Conservation (phyloP, 305 asterid species). For the Fraxinus sp. region DNA sequence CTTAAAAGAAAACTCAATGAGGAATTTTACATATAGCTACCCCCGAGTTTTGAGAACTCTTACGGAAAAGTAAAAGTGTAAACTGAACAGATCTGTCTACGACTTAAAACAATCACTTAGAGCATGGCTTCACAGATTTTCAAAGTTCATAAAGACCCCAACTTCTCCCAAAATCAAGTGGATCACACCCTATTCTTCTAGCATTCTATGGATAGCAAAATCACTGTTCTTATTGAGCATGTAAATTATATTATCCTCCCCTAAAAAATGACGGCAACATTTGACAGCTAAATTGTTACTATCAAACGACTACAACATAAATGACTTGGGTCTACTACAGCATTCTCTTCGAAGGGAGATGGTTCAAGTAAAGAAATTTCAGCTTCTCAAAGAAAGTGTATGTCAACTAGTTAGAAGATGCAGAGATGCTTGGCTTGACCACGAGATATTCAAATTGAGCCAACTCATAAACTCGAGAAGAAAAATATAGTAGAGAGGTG, state of each 20-base stretch:
- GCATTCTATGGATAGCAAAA: background rate
- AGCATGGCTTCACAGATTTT: background rate
- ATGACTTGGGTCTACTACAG: background rate
- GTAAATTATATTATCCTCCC: background rate
- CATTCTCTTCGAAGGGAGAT: background rate
- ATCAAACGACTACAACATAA: background rate
- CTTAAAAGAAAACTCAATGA: background rate
- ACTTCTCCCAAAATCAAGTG: background rate
- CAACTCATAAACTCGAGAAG: background rate
- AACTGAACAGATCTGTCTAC: background rate
- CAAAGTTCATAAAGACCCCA: background rate
- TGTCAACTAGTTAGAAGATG: background rate
- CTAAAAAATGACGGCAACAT: background rate
- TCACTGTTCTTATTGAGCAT: background rate
- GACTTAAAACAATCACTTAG: background rate
- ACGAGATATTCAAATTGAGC: background rate
- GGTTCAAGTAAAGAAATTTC: background rate
- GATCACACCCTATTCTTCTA: background rate
- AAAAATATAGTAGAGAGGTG: background rate
- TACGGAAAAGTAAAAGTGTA: background rate
- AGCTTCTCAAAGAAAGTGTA: background rate
- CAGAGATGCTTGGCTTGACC: background rate
- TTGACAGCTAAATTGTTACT: background rate
- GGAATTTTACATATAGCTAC: background rate
- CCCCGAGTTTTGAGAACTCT: background rate